These are phyloP conservation scores for Strigomonas galati DNA, from an alignment of 208 protist species.

Conservation along the genomic window DNA sequence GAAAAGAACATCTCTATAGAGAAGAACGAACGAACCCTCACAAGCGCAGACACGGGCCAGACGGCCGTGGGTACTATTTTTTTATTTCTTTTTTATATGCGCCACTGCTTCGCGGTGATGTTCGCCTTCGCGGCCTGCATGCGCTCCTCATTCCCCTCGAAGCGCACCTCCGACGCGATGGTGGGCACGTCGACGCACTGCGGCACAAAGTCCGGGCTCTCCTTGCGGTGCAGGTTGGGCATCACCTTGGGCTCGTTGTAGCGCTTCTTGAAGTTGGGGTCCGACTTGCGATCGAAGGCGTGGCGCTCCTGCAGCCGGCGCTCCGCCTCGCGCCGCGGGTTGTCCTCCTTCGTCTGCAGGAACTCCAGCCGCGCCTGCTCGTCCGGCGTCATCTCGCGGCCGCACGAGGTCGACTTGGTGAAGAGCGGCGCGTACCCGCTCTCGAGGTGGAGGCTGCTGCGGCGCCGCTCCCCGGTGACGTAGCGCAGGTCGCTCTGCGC, in stretches of 20 bases:
- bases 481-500: slow-evolving; percentile 27
- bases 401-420: slow-evolving; percentile 12
- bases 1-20: not conserved
- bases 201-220: slow-evolving; percentile 29
- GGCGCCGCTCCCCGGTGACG: slow-evolving; percentile 11
- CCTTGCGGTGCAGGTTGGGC: slow-evolving; percentile 37
- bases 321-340: slow-evolving; percentile 17
- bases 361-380: slow-evolving; percentile 27
- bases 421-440: slow-evolving; percentile 54
- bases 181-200: slow-evolving; percentile 21
- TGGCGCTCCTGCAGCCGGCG: slow-evolving; percentile 25
- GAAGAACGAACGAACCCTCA: not conserved
- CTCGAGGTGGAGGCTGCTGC: slow-evolving; percentile 16
- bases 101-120: not conserved
- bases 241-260: slow-evolving; percentile 28
- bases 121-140: slow-evolving; percentile 8
- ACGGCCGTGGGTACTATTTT: not conserved
- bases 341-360: slow-evolving; percentile 26
- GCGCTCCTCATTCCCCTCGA: slow-evolving; percentile 19
- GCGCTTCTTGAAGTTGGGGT: slow-evolving; percentile 21
- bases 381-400: slow-evolving; percentile 9
- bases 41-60: not conserved
- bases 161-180: slow-evolving; percentile 5
- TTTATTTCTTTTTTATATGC: not conserved
- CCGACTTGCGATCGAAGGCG: slow-evolving; percentile 20